Base-by-base conservation (phyloP, 2,329 filamentous ascomycete genomes). In the Nakataea oryzae region DNA sequence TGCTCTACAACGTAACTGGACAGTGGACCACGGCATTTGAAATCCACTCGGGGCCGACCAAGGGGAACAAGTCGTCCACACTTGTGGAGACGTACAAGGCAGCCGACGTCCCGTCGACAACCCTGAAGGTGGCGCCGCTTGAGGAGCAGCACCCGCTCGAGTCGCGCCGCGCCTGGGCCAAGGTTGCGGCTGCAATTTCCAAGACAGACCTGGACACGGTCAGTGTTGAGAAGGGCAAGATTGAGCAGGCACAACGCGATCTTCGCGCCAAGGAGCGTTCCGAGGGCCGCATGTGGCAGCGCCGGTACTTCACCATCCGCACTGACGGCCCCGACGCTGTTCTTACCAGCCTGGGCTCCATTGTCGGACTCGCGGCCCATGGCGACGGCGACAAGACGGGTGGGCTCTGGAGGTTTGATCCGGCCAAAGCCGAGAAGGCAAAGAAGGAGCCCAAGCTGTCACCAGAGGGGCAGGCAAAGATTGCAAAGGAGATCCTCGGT, bases 21-120 rank as follows among this genome's bases (percentile, higher is more conserved):
- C 91, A 96, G 73, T 99, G 95, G 95, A 96, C 86, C 63, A 90
- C 91, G 69, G 78, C 79, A 2, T 96, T 96, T 71, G 84, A 84
- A 60, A 87, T 97, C 71, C 89, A 89, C 75, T 82, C 91, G 65
- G 86, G 87, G 14, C 68, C 77, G 21, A 72, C 75, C 64, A 81
- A 82, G 70, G 78, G 80, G 67, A 69, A 67, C 47, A 63, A 32
- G 21, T 71, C 75, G 41, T 74, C 74, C 27, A 80, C 74, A 27
- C 71, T 84, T 34, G 67, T 91, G 59, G 83, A 86, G 27, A 74
- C 75, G 8, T 90, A 88, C 72, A 81, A 86, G 66, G 84, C 88
- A 34, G 79, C 79, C 59, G 76, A 78, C 29, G 74, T 77, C 13
- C 76, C 80, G 21, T 84, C 84, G 50, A 89, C 89, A 0, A 83